Conservation (phyloP, 2,329 filamentous ascomycete species). For the Aspergillus terreus region DNA sequence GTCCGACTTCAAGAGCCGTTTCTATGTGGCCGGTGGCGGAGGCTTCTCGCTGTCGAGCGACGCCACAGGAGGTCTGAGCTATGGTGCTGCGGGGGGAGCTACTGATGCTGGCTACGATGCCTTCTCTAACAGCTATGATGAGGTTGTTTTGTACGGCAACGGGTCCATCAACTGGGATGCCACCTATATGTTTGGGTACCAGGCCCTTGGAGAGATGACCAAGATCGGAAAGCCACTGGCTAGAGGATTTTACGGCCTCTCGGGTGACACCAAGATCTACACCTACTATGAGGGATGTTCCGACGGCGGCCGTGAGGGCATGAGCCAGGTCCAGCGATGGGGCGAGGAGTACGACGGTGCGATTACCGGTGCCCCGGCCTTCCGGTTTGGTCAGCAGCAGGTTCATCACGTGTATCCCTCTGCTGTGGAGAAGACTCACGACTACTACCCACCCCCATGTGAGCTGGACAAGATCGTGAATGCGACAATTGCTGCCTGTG, state of each 20-base stretch:
- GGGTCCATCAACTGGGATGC: constrained; percentile 41
- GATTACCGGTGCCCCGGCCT: constrained; percentile 46
- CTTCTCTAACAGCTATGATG: constrained; percentile 35
- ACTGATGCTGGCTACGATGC: constrained; percentile 46
- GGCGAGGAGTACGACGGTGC: constrained; percentile 47
- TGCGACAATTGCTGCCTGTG: constrained; percentile 53
- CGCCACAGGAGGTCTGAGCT: constrained; percentile 35
- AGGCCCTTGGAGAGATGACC: constrained; percentile 52
- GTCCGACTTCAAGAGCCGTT: constrained; percentile 44
- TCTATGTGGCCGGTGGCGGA: constrained; percentile 43
- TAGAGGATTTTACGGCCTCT: constrained; percentile 38
- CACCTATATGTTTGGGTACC: constrained; percentile 40
- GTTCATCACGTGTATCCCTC: constrained; percentile 39
- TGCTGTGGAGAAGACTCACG: constrained; percentile 37
- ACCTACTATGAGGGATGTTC: constrained; percentile 55
- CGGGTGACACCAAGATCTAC: constrained; percentile 24
- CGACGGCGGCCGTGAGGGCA: constrained; percentile 53
- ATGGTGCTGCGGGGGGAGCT: constrained; percentile 40
- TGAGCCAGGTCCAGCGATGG: constrained; percentile 51
- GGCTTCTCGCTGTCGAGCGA: constrained; percentile 39
- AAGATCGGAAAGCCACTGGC: constrained; percentile 44
- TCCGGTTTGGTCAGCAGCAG: constrained; percentile 45
- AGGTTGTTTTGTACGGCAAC: constrained; percentile 44
- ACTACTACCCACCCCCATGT: constrained; percentile 42
- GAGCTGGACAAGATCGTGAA: constrained; percentile 41